phyloP scores from a whole-genome alignment of 257 asterid genomes.

The Lavandula angustifolia region DNA sequence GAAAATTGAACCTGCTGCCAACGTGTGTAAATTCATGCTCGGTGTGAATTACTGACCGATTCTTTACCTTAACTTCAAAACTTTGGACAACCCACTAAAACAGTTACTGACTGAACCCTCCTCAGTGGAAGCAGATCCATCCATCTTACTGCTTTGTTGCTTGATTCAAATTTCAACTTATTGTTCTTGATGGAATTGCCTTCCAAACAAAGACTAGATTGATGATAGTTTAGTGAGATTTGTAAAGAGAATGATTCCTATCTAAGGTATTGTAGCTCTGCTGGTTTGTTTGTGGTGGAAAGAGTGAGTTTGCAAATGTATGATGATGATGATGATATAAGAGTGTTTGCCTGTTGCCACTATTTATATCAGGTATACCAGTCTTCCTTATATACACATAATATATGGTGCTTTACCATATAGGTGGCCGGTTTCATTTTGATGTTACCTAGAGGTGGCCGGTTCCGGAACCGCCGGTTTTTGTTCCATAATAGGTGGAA shows the following conservation, averaged over 20 bases:
- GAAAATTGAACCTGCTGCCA: not conserved
- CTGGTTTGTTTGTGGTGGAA: slow-evolving; percentile 9
- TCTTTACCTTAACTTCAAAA: slow-evolving; percentile 40
- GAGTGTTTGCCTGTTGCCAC: too few species aligned
- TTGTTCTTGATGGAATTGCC: slow-evolving; percentile 29
- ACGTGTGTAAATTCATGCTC: slow-evolving; percentile 40
- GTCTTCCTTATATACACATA: too few species aligned
- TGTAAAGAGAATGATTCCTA: slow-evolving; percentile 34
- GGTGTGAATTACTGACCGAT: slow-evolving; percentile 38
- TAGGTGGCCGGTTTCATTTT: too few species aligned
- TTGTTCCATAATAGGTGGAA: too few species aligned
- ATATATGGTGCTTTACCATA: too few species aligned
- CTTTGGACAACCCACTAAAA: slow-evolving; percentile 34
- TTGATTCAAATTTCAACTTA: slow-evolving; percentile 36
- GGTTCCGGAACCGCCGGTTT: too few species aligned
- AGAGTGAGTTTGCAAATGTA: not conserved
- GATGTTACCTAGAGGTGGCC: too few species aligned
- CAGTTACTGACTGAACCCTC: slow-evolving; percentile 26
- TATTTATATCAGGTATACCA: too few species aligned
- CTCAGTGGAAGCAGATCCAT: slow-evolving; percentile 34
- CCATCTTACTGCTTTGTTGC: slow-evolving; percentile 32
- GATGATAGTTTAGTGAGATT: slow-evolving; percentile 42
- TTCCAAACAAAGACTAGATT: slow-evolving; percentile 10
- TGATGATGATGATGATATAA: too few species aligned
- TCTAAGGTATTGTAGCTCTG: slow-evolving; percentile 14